Percentiles rank a stretch among this genome's conserved stretches.
Evolutionary conservation across 1,139 yeast species (phyloP).

Genomic region (Saccharomycopsis hybrid): DNA sequence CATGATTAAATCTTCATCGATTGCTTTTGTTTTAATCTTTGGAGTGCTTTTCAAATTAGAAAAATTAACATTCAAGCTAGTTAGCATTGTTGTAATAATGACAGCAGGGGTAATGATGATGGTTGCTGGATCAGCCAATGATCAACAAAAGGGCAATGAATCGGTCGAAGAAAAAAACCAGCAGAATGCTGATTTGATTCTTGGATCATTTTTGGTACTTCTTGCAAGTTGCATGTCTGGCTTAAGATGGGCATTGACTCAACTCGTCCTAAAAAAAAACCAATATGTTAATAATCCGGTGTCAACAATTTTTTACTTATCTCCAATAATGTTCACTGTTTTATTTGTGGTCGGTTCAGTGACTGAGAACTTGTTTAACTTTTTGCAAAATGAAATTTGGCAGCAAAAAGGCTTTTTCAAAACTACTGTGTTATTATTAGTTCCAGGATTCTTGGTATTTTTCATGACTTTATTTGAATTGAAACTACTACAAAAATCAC

Average conservation of each 20-base stretch:
- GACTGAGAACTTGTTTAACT: constrained; percentile 58
- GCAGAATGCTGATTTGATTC: constrained; percentile 27
- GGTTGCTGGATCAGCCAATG: constrained; percentile 48
- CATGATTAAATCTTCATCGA: constrained; percentile 82
- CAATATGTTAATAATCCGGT: constrained; percentile 66
- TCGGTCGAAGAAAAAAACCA: constrained; percentile 24
- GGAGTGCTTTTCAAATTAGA: constrained; percentile 79
- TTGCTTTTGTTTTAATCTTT: constrained; percentile 82
- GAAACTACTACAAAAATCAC: constrained; percentile 72
- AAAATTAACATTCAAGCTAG: constrained; percentile 56
- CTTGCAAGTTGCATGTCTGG: constrained; percentile 82
- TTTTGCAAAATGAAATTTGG: constrained; percentile 59
- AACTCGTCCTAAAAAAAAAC: constrained; percentile 60
- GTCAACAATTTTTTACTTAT: constrained; percentile 70
- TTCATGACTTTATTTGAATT: constrained; percentile 89
- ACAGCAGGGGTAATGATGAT: constrained; percentile 77
- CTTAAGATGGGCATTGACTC: constrained; percentile 91
- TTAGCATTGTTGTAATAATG: constrained; percentile 70
- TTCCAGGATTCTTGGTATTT: constrained; percentile 86
- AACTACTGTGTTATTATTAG: constrained; percentile 53
- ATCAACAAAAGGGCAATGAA: constrained; percentile 27
- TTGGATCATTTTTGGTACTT: constrained; percentile 70
- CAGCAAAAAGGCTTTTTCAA: constrained; percentile 42
- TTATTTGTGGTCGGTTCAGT: constrained; percentile 54
- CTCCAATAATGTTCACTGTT: constrained; percentile 74